Evolutionary conservation across 2,329 filamentous ascomycete species (phyloP).

Genomic region (Xylariomycetidae sp.): DNA sequence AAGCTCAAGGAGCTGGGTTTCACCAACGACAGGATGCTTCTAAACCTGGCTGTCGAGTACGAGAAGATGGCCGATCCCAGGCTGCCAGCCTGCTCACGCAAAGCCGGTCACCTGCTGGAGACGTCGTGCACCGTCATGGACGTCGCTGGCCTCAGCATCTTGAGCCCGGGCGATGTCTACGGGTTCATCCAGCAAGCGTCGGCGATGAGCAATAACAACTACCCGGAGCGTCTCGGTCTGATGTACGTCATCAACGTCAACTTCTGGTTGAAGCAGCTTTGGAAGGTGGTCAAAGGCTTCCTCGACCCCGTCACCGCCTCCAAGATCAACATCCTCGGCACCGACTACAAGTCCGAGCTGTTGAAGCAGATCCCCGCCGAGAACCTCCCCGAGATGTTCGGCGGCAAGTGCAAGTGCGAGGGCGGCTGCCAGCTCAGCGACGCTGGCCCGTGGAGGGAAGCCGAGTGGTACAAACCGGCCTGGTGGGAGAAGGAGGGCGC

Average conservation of each 20-base stretch:
- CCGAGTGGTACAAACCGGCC: slow-evolving; percentile 58
- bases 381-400: slow-evolving; percentile 83
- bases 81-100: slow-evolving; percentile 90
- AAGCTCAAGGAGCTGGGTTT: slow-evolving; percentile 87
- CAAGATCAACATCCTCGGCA: slow-evolving; percentile 90
- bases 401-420: slow-evolving; percentile 73
- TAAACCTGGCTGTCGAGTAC: slow-evolving; percentile 96
- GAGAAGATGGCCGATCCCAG: slow-evolving; percentile 92
- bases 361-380: slow-evolving; percentile 79
- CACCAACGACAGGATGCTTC: slow-evolving; percentile 84
- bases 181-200: slow-evolving; percentile 81
- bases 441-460: slow-evolving; percentile 80
- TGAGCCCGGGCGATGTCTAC: slow-evolving; percentile 78
- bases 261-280: slow-evolving; percentile 82
- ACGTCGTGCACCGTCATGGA: slow-evolving; percentile 99
- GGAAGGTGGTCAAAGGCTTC: slow-evolving; percentile 84
- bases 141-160: slow-evolving; percentile 85
- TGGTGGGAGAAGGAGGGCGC: slow-evolving; percentile 51
- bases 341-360: slow-evolving; percentile 76
- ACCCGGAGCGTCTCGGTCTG: slow-evolving; percentile 92
- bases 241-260: slow-evolving; percentile 97
- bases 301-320: slow-evolving; percentile 92
- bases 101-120: slow-evolving; percentile 82
- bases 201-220: slow-evolving; percentile 95
- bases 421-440: slow-evolving; percentile 85